Base-by-base conservation (phyloP, 805 yeast species). In the Ogataea degrootiae region DNA sequence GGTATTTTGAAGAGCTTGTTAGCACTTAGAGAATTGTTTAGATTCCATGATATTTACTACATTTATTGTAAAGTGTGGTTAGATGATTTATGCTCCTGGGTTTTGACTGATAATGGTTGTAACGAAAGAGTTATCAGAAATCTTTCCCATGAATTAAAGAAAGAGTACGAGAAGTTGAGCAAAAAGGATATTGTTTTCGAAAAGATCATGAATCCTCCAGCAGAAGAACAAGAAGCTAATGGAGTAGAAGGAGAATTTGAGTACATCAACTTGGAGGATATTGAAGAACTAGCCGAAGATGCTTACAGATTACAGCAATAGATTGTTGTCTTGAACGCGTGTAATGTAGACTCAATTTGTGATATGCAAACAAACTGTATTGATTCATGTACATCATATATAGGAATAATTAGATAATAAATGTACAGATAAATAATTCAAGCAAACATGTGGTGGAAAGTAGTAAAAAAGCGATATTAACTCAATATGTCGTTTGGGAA, bases 41-140 rank as follows among this genome's bases (percentile, higher is more conserved):
- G 96, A 49, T 85, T 70, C 60, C 96, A 89, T 60, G 96, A 89
- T 58, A 76, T 85, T 19, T 89, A 89, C 62, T 87, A 89, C 60
- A 89, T 88, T 6, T 91, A 91, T 62, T 86, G 86, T 60, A 81
- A 80, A 59, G 74, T 90, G 0, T 74, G 87, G 72, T 55, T 89
- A 5, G 89, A 86, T 57, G 97, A 91, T 62, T 70, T 88, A 52
- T 75, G 87, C 48, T 71, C 83, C 15, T 91, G 96, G 96, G 62
- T 85, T 16, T 70, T 85, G 21, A 68, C 76, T 47, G 82, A 79
- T 44, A 73, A 73, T 39, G 62, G 62, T 6, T 81, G 87, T 37
- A 73, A 73, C 51, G 91, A 85, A 53, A 70, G 66, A 36, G 74
- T 77, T 22, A 59, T 89, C 23, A 70, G 87, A 47, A 74, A 77